These are phyloP conservation scores for Termitomyces sp. DNA, from an alignment of 768 basidiomycete species.

Conservation along the genomic window DNA sequence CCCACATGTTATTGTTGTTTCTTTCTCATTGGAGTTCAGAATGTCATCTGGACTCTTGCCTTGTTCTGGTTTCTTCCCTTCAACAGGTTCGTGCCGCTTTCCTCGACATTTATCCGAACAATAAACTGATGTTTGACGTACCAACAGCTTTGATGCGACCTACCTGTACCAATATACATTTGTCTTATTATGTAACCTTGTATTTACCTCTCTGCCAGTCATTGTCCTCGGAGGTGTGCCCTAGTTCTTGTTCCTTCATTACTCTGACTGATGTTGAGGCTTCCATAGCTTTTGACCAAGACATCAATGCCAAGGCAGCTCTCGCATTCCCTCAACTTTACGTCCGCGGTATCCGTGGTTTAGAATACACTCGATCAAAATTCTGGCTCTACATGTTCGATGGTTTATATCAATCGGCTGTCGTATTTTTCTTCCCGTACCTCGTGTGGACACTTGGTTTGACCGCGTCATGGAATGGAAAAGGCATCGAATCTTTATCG, in stretches of 20 bases:
- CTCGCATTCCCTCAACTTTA: slow-evolving; percentile 96
- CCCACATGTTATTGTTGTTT: not conserved
- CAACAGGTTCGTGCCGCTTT: slow-evolving; percentile 54
- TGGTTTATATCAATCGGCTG: slow-evolving; percentile 87
- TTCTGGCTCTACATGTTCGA: slow-evolving; percentile 97
- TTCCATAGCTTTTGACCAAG: slow-evolving; percentile 83
- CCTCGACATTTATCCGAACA: not conserved
- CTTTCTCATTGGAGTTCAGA: slow-evolving; percentile 33
- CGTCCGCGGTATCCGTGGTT: slow-evolving; percentile 85
- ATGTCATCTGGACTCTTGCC: slow-evolving; percentile 88
- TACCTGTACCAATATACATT: slow-evolving; percentile 96
- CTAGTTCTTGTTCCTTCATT: not conserved
- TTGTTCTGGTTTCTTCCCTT: slow-evolving; percentile 94
- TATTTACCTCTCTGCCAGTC: slow-evolving; percentile 93
- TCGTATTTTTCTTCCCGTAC: slow-evolving; percentile 86
- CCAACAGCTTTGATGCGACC: slow-evolving; percentile 80
- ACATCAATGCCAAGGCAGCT: slow-evolving; percentile 84
- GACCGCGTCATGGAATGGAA: slow-evolving; percentile 72
- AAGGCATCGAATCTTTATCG: slow-evolving; percentile 67
- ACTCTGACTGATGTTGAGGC: slow-evolving; percentile 5
- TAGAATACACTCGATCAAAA: slow-evolving; percentile 87
- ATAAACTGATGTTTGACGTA: slow-evolving; percentile 10
- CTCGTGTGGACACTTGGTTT: slow-evolving; percentile 61
- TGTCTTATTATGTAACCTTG: slow-evolving; percentile 83
- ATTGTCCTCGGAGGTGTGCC: slow-evolving; percentile 78